Evolutionary conservation across 768 basidiomycete genomes (phyloP).

Genomic region (Boletellus emodensis): DNA sequence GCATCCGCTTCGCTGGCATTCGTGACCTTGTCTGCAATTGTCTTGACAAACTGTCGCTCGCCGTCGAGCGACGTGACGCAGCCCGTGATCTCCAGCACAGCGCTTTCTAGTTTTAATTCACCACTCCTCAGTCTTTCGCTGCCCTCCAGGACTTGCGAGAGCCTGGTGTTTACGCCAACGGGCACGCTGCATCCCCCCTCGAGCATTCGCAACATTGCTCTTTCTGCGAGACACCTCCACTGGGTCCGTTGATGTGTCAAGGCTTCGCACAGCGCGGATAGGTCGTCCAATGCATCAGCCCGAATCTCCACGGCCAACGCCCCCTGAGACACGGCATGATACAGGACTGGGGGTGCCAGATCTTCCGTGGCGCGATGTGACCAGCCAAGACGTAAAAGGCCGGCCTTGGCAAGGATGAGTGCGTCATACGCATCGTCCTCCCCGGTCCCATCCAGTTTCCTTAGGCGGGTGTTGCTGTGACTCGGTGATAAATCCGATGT

Average conservation of each 20-base stretch:
- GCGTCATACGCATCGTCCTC: constrained; percentile 72
- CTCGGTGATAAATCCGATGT: constrained; percentile 6
- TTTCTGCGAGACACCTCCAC: constrained; percentile 78
- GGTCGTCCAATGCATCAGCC: constrained; percentile 51
- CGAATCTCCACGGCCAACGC: constrained; percentile 87
- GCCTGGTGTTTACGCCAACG: constrained; percentile 69
- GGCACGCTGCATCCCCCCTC: constrained; percentile 99
- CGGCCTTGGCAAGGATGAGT: constrained; percentile 90
- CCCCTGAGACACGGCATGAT: constrained; percentile 92
- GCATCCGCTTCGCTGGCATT: constrained; percentile 59
- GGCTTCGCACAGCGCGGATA: constrained; percentile 58
- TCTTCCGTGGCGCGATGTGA: constrained; percentile 72
- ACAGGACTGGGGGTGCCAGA: constrained; percentile 68
- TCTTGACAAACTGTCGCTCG: constrained; percentile 62
- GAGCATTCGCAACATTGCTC: constrained; percentile 80
- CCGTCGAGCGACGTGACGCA: constrained; percentile 87
- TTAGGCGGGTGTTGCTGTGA: constrained; percentile 78
- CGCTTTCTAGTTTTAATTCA: constrained; percentile 29
- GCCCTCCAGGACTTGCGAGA: constrained; percentile 34
- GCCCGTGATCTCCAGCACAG: constrained; percentile 60
- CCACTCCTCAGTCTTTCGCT: constrained; percentile 31
- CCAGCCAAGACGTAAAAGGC: constrained; percentile 77
- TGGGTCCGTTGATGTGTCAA: constrained; percentile 76
- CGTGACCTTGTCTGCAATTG: constrained; percentile 48
- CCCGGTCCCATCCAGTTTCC: constrained; percentile 78